phyloP scores from a whole-genome alignment of 805 yeast genomes.

The Candida adriatica region DNA sequence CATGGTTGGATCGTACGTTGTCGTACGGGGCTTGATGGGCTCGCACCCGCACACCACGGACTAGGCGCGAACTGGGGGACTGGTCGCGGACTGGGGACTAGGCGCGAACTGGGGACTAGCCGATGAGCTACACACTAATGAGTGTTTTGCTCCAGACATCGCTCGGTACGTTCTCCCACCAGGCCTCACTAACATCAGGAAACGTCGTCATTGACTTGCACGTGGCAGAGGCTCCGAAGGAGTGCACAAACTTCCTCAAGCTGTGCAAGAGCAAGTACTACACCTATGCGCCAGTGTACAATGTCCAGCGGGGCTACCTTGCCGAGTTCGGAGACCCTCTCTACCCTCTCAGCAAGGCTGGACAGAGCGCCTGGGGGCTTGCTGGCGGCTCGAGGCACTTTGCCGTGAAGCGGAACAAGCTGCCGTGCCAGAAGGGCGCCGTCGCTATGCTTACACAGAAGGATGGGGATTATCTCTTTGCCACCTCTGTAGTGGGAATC shows the following conservation, averaged over 20 bases:
- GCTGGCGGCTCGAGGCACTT: neutral
- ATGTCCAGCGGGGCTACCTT: constrained; percentile 32
- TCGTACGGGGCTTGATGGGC: too few relatives aligned
- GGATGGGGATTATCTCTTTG: constrained; percentile 7
- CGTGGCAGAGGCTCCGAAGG: constrained; percentile 28
- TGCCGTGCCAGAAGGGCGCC: constrained; percentile 27
- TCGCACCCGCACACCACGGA: too few relatives aligned
- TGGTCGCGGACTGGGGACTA: too few relatives aligned
- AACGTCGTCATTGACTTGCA: constrained; percentile 45
- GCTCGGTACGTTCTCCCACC: constrained; percentile 21
- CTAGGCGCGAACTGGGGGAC: too few relatives aligned
- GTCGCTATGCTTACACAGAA: constrained; percentile 25
- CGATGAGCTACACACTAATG: too few relatives aligned
- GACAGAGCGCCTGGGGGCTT: neutral
- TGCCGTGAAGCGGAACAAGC: constrained; percentile 13
- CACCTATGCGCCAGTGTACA: constrained; percentile 43
- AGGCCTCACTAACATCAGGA: constrained; percentile 26
- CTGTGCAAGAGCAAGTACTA: constrained; percentile 46
- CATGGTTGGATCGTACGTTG: too few relatives aligned
- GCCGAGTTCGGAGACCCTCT: constrained; percentile 43
- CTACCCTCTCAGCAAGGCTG: constrained; percentile 27
- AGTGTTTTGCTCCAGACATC: constrained; percentile 36
- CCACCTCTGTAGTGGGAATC: constrained; percentile 32
- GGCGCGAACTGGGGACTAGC: too few relatives aligned
- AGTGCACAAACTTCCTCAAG: constrained; percentile 42